phyloP scores from a whole-genome alignment of 1,139 yeast species.

The Diutina pseudorugosa region DNA sequence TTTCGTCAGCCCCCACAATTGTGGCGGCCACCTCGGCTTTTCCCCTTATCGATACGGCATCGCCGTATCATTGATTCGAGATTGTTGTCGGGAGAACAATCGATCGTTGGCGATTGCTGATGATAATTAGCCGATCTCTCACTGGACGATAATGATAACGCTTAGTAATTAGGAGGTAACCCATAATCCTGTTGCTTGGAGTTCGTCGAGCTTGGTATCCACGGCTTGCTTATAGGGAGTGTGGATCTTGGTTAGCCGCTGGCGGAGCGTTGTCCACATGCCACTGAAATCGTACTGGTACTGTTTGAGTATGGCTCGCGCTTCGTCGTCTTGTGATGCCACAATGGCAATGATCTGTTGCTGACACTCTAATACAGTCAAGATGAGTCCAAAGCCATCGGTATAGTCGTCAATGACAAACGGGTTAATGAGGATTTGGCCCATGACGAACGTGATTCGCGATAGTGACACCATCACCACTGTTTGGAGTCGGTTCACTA shows the following conservation, averaged over 20 bases:
- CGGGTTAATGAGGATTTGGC: not conserved
- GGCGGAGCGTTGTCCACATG: not conserved
- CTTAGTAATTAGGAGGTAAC: not conserved
- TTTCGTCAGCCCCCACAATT: too few relatives aligned
- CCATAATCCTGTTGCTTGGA: not conserved
- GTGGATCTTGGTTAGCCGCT: not conserved
- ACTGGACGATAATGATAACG: too few relatives aligned
- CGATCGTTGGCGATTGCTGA: too few relatives aligned
- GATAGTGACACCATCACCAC: not conserved
- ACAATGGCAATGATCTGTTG: not conserved
- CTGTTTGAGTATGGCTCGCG: not conserved
- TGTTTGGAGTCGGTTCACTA: not conserved
- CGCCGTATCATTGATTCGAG: too few relatives aligned
- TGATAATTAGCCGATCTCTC: too few relatives aligned
- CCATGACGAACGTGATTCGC: not conserved
- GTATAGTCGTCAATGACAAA: not conserved
- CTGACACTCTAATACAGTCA: not conserved
- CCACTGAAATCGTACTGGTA: not conserved
- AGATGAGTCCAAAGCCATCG: not conserved
- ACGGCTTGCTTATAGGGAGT: not conserved
- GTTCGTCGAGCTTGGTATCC: not conserved
- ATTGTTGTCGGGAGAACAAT: too few relatives aligned
- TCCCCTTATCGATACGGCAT: too few relatives aligned
- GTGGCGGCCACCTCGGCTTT: too few relatives aligned
- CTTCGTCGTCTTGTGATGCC: not conserved